Conservation (phyloP, 108 stramenopile genomes). For the Pelagomonas calceolata region DNA sequence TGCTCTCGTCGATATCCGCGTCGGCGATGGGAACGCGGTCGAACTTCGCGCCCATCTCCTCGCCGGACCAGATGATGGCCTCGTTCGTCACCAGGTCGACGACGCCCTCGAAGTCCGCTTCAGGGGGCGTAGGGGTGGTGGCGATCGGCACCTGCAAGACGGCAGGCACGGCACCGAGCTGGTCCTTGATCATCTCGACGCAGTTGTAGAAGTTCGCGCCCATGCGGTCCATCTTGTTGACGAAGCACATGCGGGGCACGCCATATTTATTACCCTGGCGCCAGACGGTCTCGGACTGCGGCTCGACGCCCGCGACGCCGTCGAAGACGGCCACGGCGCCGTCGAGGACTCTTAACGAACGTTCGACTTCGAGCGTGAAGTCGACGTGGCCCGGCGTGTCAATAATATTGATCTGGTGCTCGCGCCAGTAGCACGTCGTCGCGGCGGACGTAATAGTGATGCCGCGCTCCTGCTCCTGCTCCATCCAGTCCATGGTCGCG, state of each 20-base stretch:
- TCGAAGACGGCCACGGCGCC: constrained; percentile 98
- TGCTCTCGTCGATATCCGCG: constrained; percentile 63
- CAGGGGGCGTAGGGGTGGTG: constrained; percentile 20
- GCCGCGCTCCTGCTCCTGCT: constrained; percentile 98
- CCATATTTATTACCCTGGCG: constrained; percentile 91
- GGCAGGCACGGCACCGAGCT: constrained; percentile 82
- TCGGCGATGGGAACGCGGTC: constrained; percentile 75
- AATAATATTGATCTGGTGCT: constrained; percentile 92
- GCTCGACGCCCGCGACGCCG: constrained; percentile 97
- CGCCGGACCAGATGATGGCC: constrained; percentile 85
- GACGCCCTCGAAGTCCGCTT: constrained; percentile 83
- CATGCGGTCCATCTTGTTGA: constrained; percentile 99
- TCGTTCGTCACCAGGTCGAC: constrained; percentile 93
- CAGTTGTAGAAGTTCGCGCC: constrained; percentile 95
- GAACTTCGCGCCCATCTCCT: constrained; percentile 90
- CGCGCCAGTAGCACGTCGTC: constrained; percentile 87
- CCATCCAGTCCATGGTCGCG: constrained; percentile 99
- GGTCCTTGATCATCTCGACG: constrained; percentile 76
- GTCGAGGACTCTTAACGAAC: constrained; percentile 93
- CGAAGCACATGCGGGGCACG: constrained; percentile 95
- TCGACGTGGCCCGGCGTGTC: constrained; percentile 93
- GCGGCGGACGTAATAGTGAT: constrained; percentile 99
- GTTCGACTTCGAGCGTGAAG: constrained; percentile 89
- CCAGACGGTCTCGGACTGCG: constrained; percentile 99
- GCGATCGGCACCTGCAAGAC: constrained; percentile 91